These are phyloP conservation scores for Citrullus mucosospermus DNA, from an alignment of 306 rosid genomes.

Conservation along the genomic window DNA sequence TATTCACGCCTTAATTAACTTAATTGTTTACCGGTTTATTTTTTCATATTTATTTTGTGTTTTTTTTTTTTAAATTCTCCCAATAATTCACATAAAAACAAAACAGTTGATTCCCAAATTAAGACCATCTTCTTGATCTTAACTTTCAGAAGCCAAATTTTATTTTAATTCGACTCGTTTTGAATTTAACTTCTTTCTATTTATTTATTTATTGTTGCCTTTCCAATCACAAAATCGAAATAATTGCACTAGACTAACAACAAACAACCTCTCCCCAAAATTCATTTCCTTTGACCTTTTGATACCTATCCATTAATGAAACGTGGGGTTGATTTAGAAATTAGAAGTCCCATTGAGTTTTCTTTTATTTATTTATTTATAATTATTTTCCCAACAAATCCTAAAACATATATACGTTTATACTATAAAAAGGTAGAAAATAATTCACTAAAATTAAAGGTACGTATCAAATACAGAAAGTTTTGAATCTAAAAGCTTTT, in stretches of 20 bases:
- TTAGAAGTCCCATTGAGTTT: background rate
- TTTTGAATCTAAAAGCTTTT: background rate
- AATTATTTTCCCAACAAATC: background rate
- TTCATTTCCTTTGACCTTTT: background rate
- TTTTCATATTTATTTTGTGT: no score
- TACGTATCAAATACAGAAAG: background rate
- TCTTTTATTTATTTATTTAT: background rate
- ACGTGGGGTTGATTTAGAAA: background rate
- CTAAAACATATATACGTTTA: background rate
- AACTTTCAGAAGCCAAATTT: background rate
- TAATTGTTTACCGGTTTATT: no score
- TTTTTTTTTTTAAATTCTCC: background rate
- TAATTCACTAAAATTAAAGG: background rate
- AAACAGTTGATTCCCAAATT: background rate
- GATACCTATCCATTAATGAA: background rate
- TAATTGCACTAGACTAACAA: background rate
- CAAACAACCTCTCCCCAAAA: background rate
- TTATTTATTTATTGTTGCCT: no score
- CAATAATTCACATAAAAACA: background rate
- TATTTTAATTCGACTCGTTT: background rate
- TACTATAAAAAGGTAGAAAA: background rate
- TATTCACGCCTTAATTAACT: no score
- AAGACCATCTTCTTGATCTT: background rate
- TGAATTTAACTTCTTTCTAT: background rate
- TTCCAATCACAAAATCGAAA: background rate